Evolutionary conservation across 2,329 filamentous ascomycete species (phyloP), one percentile per base, ranked within the genome.

Genomic region (Diaporthe caulivora): DNA sequence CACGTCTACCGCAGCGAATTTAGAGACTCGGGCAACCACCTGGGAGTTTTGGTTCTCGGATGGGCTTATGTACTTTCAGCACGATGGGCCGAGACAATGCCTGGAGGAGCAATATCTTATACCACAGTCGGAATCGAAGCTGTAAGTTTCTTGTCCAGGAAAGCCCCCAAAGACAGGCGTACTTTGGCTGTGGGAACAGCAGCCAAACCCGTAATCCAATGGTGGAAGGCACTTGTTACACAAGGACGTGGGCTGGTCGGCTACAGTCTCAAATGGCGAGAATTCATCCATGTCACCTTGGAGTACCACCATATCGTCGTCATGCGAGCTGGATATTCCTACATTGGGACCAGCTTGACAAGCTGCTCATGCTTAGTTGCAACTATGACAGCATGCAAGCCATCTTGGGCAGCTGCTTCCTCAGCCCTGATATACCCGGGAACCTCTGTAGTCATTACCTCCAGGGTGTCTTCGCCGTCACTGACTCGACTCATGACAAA

Each of bases 341-440:
- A 34, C 2, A 31, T 58, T 34, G 40, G 3, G 57, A 29, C 24
- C 58, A 47, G 40, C 58, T 62, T 31, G 40, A 62, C 58, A 62
- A 62, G 40, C 17, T 62, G 40, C 58, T 62, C 37, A 62, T 5
- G 24, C 40, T 62, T 9, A 62, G 58, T 31, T 62, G 58, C 58
- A 62, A 62, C 29, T 47, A 17, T 1, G 58, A 62, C 0, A 40
- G 58, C 7, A n/a, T 34, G 0, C 4, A 47, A 15, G 58, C 58
- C 5, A 34, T 64, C 6, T n/a, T 64, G 17, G 47, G 58, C 18
- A 64, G 58, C 42, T 49, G 58, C 11, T 64, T 64, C n/a, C 42
- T 64, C 2, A 64, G 31, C 17, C 7, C 58, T 15, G 42, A 47
- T n/a, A 3, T 62, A 0, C 42, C 58, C 7, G 58, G 58, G 10